phyloP scores from a whole-genome alignment of 192 early-diverging fungal species.

The Gigaspora rosea region DNA sequence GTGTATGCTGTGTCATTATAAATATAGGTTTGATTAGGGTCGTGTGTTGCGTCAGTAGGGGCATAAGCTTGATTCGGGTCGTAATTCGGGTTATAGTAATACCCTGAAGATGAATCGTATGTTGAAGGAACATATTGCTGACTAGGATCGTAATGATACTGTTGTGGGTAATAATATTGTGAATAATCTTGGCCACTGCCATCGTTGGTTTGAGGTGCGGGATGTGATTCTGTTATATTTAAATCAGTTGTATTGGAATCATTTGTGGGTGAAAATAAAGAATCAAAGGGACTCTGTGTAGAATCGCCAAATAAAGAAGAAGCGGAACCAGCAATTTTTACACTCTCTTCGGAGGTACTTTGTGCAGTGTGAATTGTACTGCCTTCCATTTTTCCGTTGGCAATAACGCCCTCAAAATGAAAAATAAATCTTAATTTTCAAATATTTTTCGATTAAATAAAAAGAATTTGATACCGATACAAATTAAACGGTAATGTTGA shows the following conservation, averaged over 20 bases:
- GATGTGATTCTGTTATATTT: background rate
- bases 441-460: too few relatives aligned
- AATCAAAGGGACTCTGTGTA: background rate
- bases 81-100: slow-evolving; percentile 21
- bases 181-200: slow-evolving; percentile 23
- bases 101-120: background rate
- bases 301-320: slow-evolving; percentile 11
- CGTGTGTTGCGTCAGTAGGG: too few relatives aligned
- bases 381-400: background rate
- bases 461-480: too few relatives aligned
- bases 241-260: background rate
- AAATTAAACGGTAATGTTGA: too few relatives aligned
- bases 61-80: background rate
- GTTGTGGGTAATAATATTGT: slow-evolving; percentile 31
- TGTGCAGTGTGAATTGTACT: background rate
- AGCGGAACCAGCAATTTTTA: slow-evolving; percentile 5
- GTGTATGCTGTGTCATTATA: too few relatives aligned
- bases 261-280: background rate
- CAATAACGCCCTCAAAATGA: too few relatives aligned
- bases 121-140: background rate
- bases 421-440: too few relatives aligned
- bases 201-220: background rate
- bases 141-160: slow-evolving; percentile 19
- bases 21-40: too few relatives aligned
- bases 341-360: background rate